phyloP scores from a whole-genome alignment of 2,329 filamentous ascomycete species.

The Fusarium miscanthi region DNA sequence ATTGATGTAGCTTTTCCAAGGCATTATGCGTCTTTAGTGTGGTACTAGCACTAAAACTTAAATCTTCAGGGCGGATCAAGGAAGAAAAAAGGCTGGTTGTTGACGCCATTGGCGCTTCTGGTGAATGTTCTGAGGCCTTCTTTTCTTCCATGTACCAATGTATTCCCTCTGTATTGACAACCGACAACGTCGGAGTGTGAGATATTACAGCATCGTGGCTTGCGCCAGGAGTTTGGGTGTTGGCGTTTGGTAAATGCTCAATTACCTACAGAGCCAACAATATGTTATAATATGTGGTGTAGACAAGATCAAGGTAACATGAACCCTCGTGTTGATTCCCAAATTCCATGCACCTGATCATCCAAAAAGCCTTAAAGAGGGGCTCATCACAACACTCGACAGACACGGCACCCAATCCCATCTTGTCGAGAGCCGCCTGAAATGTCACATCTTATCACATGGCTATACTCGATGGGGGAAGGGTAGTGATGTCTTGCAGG shows the following conservation, averaged over 20 bases:
- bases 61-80: background rate
- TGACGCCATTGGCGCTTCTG: conserved; percentile 33
- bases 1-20: conserved; percentile 24
- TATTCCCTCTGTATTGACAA: background rate
- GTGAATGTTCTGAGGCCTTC: conserved; percentile 19
- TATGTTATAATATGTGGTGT: background rate
- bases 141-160: conserved; percentile 4
- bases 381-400: conserved; percentile 19
- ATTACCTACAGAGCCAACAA: background rate
- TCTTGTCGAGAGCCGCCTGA: conserved; percentile 25
- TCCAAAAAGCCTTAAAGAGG: conserved; percentile 5
- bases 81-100: conserved; percentile 7
- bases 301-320: conserved; percentile 5
- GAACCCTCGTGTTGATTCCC: conserved; percentile 12
- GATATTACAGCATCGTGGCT: conserved; percentile 16
- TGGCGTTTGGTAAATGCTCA: background rate
- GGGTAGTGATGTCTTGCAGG: conserved; percentile 29
- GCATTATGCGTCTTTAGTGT: conserved; percentile 22
- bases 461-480: conserved; percentile 36
- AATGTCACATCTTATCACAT: conserved; percentile 39
- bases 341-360: conserved; percentile 14
- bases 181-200: conserved; percentile 20
- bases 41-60: conserved; percentile 10
- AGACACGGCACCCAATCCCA: conserved; percentile 23
- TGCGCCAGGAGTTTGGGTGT: conserved; percentile 2